Conservation (phyloP, 768 basidiomycete genomes). For the Xanthoconium purpureum region DNA sequence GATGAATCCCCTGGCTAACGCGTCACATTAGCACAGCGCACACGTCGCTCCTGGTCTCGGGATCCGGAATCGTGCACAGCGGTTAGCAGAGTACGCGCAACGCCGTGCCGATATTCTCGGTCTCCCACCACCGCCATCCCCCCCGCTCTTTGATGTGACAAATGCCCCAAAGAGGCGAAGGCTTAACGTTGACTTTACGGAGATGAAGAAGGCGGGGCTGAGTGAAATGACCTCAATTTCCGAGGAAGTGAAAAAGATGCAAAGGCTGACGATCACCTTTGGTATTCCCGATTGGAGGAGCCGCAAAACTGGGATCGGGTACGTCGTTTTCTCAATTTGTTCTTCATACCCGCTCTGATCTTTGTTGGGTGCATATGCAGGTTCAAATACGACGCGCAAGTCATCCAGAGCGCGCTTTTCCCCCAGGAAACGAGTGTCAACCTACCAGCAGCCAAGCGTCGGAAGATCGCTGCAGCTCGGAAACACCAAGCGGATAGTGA, state of each 20-base stretch:
- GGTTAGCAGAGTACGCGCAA: constrained; percentile 63
- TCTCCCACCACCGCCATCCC: constrained; percentile 22
- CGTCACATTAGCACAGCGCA: constrained; percentile 43
- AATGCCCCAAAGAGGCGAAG: constrained; percentile 31
- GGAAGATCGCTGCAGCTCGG: constrained; percentile 16
- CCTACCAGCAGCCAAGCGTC: constrained; percentile 26
- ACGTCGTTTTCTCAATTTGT: constrained; percentile 15
- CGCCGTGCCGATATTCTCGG: constrained; percentile 49
- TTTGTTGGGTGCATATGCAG: constrained; percentile 31
- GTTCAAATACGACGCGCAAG: constrained; percentile 50
- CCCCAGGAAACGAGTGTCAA: constrained; percentile 31
- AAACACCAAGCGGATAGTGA: constrained; percentile 9
- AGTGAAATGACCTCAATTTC: constrained; percentile 26
- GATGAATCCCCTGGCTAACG: constrained; percentile 2
- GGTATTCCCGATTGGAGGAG: constrained; percentile 33
- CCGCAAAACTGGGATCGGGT: constrained; percentile 45
- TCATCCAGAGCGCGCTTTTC: constrained; percentile 45
- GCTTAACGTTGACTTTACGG: constrained; percentile 25
- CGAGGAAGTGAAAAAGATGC: constrained; percentile 41
- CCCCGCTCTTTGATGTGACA: constrained; percentile 32
- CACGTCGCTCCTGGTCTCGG: constrained; percentile 54
- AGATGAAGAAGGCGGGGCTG: constrained; percentile 20
- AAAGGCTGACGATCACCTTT: constrained; percentile 48
- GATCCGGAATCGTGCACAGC: constrained; percentile 60
- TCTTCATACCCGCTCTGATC: neutral